Evolutionary conservation across 2,329 filamentous ascomycete species (phyloP).

Genomic region (Verticillium tricorpus): DNA sequence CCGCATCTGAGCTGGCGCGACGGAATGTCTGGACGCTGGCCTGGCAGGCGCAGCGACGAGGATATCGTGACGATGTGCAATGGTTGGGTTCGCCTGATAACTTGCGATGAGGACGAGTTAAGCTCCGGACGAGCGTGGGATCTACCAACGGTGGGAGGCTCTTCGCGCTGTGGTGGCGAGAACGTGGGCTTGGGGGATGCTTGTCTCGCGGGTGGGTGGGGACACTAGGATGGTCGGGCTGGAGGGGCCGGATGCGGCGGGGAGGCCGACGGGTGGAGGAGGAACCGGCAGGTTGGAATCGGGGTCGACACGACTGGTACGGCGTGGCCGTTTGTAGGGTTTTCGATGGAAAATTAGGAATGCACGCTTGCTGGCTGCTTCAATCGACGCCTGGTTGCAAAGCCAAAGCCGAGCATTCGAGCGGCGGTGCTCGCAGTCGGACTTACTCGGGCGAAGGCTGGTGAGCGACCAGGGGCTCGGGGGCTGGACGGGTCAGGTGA

Average conservation of each 20-base stretch:
- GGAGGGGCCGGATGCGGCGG: not conserved
- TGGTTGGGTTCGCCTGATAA: too few species aligned
- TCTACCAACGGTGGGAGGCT: not conserved
- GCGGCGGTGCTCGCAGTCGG: not conserved
- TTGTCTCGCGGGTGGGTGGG: not conserved
- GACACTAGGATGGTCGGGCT: not conserved
- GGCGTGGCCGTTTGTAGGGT: not conserved
- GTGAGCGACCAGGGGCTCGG: not conserved
- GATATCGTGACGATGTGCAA: not conserved
- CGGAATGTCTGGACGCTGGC: not conserved
- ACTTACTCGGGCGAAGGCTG: not conserved
- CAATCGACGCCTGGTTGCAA: not conserved
- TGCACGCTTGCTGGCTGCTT: not conserved
- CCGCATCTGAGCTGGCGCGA: not conserved
- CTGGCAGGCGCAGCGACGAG: not conserved
- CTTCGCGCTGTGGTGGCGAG: slow-evolving; percentile 4
- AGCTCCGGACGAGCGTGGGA: not conserved
- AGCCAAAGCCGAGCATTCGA: not conserved
- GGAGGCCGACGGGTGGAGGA: not conserved
- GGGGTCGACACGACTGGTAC: not conserved
- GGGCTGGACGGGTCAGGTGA: not conserved
- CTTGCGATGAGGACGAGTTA: not conserved
- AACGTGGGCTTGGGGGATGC: slow-evolving; percentile 7
- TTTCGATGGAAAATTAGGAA: not conserved
- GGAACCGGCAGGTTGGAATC: not conserved